Base-by-base conservation (phyloP, 108 stramenopile genomes). In the Ochromonas danica region DNA sequence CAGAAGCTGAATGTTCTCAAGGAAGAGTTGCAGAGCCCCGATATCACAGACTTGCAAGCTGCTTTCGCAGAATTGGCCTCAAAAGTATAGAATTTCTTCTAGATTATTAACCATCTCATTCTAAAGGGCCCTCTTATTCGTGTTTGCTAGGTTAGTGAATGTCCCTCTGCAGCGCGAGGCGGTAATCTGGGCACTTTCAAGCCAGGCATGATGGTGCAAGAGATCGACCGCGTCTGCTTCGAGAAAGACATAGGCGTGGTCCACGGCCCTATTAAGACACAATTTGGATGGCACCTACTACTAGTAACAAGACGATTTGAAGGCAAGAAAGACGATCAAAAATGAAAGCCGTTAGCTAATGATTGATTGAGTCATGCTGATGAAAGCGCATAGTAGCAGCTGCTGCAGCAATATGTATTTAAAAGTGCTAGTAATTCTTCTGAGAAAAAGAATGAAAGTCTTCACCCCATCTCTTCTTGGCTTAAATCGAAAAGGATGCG, bases 171-270 rank as follows among this genome's bases (percentile, higher is more conserved):
- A 0, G 81, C 81, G 39, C 45, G 85, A 41, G 89, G 89, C 30
- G 90, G 90, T 61, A 51, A 57, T 40, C 79, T 91, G 28, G 90
- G 90, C 62, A 67, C 80, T 39, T 91, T 91, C 57, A 87, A 88
- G 17, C 89, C 87, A n/a, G 89, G 89, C 33, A 84, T 86, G 87
- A 91, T 91, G 90, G 90, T 91, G 30, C 82, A 81, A 51, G 87
- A 87, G 33, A 89, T 91, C 62, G 90, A 89, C 43, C 71, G 77
- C 17, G 89, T 88, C 28, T 79, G 81, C 40, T 91, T 91, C 63
- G 88, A 91, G 63, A 81, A 43, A 0, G 43, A 78, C 6, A 84
- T 89, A 1, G 90, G 90, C 28, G 87, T 83, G 3, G 84, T 91
- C 27, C 86, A 89, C 74, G 90, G 90, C 51, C 90, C 90, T 17